A percentile compares a stretch with the other conserved stretches of the same genome.
Evolutionary conservation across 106 monocot genomes (phyloP).

Genomic region (Allium fistulosum): DNA sequence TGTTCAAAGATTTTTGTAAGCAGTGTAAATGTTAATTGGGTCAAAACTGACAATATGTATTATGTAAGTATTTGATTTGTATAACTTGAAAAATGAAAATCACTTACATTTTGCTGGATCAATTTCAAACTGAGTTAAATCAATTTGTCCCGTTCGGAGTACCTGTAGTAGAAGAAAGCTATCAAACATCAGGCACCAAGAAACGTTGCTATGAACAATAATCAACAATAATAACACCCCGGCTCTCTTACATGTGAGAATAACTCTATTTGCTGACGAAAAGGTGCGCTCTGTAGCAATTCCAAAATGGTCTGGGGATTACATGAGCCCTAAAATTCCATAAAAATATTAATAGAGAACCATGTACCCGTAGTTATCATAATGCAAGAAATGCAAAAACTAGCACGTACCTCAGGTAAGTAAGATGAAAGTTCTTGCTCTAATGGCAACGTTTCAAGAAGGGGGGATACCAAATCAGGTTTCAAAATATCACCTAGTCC

Average conservation of each 20-base stretch:
- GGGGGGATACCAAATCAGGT: constrained; percentile 75
- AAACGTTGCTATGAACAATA: not conserved
- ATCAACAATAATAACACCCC: not conserved
- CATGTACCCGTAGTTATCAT: not conserved
- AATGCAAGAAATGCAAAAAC: not conserved
- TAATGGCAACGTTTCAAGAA: constrained; percentile 66
- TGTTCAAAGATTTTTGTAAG: not conserved
- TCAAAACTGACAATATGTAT: not conserved
- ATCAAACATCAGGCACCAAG: too few relatives aligned
- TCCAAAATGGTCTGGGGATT: constrained; percentile 54
- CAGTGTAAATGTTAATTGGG: not conserved
- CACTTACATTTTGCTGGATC: constrained; percentile 91
- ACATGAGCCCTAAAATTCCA: constrained; percentile 55
- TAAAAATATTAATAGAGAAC: not conserved
- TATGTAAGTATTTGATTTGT: too few relatives aligned
- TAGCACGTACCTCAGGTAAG: constrained; percentile 73
- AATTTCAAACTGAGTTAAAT: constrained; percentile 85
- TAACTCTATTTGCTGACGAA: constrained; percentile 91
- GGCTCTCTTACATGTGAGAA: constrained; percentile 69
- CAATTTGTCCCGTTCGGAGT: constrained; percentile 85
- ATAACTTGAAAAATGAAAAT: not conserved
- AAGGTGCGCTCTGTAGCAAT: constrained; percentile 85
- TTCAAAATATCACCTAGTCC: constrained; percentile 89
- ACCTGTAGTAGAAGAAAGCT: constrained; percentile 33
- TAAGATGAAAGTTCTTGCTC: constrained; percentile 55